Conservation (phyloP, 2,329 filamentous ascomycete species). For the Tolypocladium inflatum region DNA sequence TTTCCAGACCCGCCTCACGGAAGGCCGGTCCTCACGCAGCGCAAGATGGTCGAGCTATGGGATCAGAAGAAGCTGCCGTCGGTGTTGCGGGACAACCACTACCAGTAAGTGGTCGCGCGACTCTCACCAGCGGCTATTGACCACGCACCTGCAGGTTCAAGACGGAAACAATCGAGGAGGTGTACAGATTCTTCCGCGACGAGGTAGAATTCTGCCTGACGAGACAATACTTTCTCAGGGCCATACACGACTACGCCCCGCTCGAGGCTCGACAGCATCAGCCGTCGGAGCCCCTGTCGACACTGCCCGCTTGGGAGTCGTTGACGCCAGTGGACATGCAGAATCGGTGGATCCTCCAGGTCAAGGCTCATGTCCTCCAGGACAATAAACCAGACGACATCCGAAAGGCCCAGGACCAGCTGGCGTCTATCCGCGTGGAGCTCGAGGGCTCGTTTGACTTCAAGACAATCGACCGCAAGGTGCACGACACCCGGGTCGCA, state of each 20-base stretch:
- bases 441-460: conserved; percentile 45
- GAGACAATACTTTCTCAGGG: conserved; percentile 33
- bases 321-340: conserved; percentile 39
- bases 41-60: conserved; percentile 48
- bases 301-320: conserved; percentile 35
- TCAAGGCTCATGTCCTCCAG: conserved; percentile 43
- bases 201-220: conserved; percentile 44
- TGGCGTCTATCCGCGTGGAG: conserved; percentile 35
- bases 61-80: conserved; percentile 37
- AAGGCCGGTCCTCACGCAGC: conserved; percentile 36
- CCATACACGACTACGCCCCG: conserved; percentile 20
- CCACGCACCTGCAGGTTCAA: conserved; percentile 31
- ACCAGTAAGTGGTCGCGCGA: conserved; percentile 29
- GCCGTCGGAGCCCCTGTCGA: conserved; percentile 8
- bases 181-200: conserved; percentile 43
- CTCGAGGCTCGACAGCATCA: conserved; percentile 14
- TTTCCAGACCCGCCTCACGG: conserved; percentile 46
- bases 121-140: not conserved
- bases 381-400: conserved; percentile 50
- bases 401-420: conserved; percentile 41
- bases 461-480: conserved; percentile 39
- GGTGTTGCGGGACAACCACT: conserved; percentile 41
- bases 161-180: conserved; percentile 43
- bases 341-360: conserved; percentile 44
- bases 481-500: conserved; percentile 40